Conservation (phyloP, 805 yeast genomes). For the Schwanniomyces pseudopolymorphus region DNA sequence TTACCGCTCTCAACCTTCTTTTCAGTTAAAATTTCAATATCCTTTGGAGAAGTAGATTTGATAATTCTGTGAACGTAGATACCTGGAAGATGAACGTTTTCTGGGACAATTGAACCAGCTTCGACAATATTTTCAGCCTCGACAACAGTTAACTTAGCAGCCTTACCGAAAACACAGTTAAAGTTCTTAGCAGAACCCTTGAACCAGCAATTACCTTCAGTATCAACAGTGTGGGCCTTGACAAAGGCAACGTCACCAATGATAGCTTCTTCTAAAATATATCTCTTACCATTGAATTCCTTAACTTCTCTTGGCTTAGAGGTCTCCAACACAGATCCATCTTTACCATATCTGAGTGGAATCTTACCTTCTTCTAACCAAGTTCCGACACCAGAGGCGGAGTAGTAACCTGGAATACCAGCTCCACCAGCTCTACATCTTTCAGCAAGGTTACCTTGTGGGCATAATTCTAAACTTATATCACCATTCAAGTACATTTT, state of each 20-base stretch:
- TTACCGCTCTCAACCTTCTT: background rate
- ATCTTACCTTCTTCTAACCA: conserved; percentile 50
- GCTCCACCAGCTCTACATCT: conserved; percentile 48
- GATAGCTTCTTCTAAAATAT: conserved; percentile 43
- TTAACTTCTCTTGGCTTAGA: conserved; percentile 42
- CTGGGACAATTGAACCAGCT: conserved; percentile 44
- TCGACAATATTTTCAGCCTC: conserved; percentile 53
- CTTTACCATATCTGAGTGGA: conserved; percentile 38
- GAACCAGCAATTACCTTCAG: conserved; percentile 49
- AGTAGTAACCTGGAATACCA: conserved; percentile 50
- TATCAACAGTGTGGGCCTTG: conserved; percentile 47
- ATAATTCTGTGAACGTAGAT: conserved; percentile 42
- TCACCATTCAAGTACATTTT: conserved; percentile 40
- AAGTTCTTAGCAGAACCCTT: conserved; percentile 47
- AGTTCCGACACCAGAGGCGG: conserved; percentile 53
- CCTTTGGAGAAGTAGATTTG: conserved; percentile 42
- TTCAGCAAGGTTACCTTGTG: conserved; percentile 55
- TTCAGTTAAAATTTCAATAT: conserved; percentile 35
- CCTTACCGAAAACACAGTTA: conserved; percentile 45
- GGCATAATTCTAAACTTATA: conserved; percentile 47
- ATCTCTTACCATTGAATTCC: conserved; percentile 43
- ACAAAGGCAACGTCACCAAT: conserved; percentile 49
- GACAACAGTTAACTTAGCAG: conserved; percentile 46
- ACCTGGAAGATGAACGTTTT: conserved; percentile 48
- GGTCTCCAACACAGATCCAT: conserved; percentile 33